Evolutionary conservation across 768 basidiomycete genomes (phyloP), one percentile per base, ranked within the genome.

Genomic region (Hypholoma fasciculare): DNA sequence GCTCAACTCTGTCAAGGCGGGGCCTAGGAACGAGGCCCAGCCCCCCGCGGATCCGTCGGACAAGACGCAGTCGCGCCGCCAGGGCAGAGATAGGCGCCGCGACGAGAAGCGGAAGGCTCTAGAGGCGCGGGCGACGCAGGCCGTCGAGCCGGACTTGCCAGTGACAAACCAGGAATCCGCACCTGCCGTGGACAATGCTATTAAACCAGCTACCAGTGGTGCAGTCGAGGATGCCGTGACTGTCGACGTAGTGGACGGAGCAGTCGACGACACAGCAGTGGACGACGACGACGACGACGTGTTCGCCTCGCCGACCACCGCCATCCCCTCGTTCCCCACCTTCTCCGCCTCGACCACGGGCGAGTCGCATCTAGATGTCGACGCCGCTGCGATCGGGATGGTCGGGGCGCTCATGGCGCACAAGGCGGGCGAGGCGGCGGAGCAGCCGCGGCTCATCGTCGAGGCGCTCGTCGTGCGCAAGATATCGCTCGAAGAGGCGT

Each of bases 401-500:
- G 67, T 65, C 12, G 60, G 61, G 16, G 70, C 65, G 30, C 57
- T 67, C 26, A 49, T 46, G 14, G 49, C 40, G 8, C 54, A 47
- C 30, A 20, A 52, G 17, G 57, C 43, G 16, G 60, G 51, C 26
- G 51, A 44, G 37, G 52, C 44, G 37, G 49, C 48, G 54, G 67
- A 63, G 8, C 78, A 80, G 50, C 79, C 82, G 34, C 76, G 88
- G n/a, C 74, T 88, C 4, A 92, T 93, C 48, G 90, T 92, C 9
- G 91, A 94, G 69, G 92, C 84, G 2, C 77, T 94, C 30, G 86
- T 94, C 2, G 85, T 92, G 17, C 80, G 89, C 47, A 90, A 93
- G 70, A 76, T 92, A 73, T 85, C 87, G 16, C 65, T 87, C 2
- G 88, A 89, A 56, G 92, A 93, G 67, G 88, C 78, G 16, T 93